Evolutionary conservation across 2,329 filamentous ascomycete species (phyloP), one percentile per base, ranked within the genome.

Genomic region (Coccinonectria pachysandricola): DNA sequence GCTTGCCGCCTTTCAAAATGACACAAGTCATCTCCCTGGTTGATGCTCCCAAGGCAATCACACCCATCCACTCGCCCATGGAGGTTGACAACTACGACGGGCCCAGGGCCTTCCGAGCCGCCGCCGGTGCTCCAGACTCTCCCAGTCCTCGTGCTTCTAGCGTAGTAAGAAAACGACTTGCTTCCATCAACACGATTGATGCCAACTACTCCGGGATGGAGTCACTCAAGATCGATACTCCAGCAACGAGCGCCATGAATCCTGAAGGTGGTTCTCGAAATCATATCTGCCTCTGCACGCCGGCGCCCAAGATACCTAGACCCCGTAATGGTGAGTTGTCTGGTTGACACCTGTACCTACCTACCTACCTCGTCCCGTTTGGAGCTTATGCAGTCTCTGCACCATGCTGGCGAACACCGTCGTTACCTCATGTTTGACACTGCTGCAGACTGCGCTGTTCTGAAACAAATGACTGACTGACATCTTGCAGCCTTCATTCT

Each of bases 401-500:
- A n/a, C n/a, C n/a, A n/a, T n/a, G n/a, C n/a, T n/a, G n/a, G n/a
- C n/a, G n/a, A n/a, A n/a, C n/a, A n/a, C n/a, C n/a, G n/a, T n/a
- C n/a, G n/a, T n/a, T n/a, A n/a, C n/a, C n/a, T n/a, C n/a, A n/a
- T n/a, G n/a, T n/a, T n/a, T n/a, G n/a, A n/a, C n/a, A n/a, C n/a
- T n/a, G n/a, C n/a, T n/a, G n/a, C n/a, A n/a, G 9, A 15, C 17
- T 6, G 11, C 6, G 17, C 14, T 9, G 21, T 6, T 11, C 17
- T 15, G 14, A 10, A 8, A 8, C 9, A 18, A 23, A 13, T 18
- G 11, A 21, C 50, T 57, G 31, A 57, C 42, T 7, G 7, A 15
- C 7, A 17, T 18, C 32, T 42, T 53, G 48, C 51, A 98, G 91
- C 88, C 26, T 98, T 98, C 61, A 98, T 98, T 41, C 68, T 98